Evolutionary conservation across 2,329 filamentous ascomycete genomes (phyloP).

Genomic region (Fusarium annulatum): DNA sequence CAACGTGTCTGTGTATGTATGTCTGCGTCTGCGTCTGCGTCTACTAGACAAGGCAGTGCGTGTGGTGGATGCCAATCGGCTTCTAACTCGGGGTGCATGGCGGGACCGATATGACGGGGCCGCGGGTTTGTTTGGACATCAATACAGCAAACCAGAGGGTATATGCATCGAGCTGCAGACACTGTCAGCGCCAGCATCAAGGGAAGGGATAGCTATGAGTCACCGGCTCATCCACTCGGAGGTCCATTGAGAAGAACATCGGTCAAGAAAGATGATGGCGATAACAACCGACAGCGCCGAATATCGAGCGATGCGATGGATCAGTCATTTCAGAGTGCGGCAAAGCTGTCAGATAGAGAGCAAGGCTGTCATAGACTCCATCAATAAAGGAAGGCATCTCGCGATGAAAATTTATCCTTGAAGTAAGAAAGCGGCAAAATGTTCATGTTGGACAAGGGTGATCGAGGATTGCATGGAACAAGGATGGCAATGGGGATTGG

Average conservation of each 20-base stretch:
- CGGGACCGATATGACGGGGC: conserved; percentile 45
- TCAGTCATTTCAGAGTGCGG: conserved; percentile 15
- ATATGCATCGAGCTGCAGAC: conserved; percentile 36
- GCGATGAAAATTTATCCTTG: conserved; percentile 14
- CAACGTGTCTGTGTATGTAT: conserved; percentile 37
- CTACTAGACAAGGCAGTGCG: conserved; percentile 37
- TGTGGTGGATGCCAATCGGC: conserved; percentile 45
- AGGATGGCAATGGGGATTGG: conserved; percentile 41
- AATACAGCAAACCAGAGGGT: conserved; percentile 45
- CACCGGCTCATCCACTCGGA: conserved; percentile 39
- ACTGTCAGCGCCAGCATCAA: conserved; percentile 34
- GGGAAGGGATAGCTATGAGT: conserved; percentile 40
- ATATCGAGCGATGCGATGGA: conserved; percentile 19
- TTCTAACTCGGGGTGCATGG: conserved; percentile 39
- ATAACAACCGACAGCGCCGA: not conserved
- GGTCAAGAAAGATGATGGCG: conserved; percentile 1
- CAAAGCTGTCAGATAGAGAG: not conserved
- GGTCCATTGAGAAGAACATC: conserved; percentile 8
- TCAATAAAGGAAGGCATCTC: conserved; percentile 20
- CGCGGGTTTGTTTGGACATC: conserved; percentile 46
- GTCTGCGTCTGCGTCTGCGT: not conserved
- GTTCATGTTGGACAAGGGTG: conserved; percentile 31
- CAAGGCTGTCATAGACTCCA: conserved; percentile 11
- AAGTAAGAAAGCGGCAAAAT: conserved; percentile 26
- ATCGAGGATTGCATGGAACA: conserved; percentile 37